These are phyloP conservation scores for Climacium dendroides DNA, from an alignment of 225 moss, liverwort and hornwort species.

Conservation along the genomic window DNA sequence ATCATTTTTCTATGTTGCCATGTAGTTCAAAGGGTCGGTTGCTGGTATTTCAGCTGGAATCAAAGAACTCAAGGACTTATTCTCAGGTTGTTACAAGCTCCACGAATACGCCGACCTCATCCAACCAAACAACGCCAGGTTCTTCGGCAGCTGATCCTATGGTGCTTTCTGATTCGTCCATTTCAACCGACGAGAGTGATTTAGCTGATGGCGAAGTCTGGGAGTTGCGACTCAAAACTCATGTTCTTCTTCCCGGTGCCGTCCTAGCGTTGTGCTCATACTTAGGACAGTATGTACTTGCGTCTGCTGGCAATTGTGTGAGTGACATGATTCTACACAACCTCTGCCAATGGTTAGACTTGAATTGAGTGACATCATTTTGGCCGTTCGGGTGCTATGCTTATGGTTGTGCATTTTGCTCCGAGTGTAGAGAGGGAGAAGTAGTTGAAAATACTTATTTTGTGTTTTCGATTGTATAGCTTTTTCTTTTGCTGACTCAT, in stretches of 20 bases:
- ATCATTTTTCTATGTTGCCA: not conserved
- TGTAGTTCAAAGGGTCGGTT: slow-evolving; percentile 79
- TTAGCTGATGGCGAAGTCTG: slow-evolving; percentile 51
- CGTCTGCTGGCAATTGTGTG: slow-evolving; percentile 78
- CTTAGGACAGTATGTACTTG: slow-evolving; percentile 82
- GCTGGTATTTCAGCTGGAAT: slow-evolving; percentile 71
- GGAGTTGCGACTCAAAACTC: slow-evolving; percentile 53
- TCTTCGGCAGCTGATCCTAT: slow-evolving; percentile 40
- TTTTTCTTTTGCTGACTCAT: not conserved
- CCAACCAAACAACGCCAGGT: slow-evolving; percentile 30
- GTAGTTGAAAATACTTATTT: not conserved
- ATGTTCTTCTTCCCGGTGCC: slow-evolving; percentile 54
- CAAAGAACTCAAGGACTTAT: slow-evolving; percentile 23
- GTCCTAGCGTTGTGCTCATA: slow-evolving; percentile 74
- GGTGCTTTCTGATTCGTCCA: slow-evolving; percentile 32
- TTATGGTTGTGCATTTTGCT: not conserved
- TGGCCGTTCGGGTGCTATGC: not conserved
- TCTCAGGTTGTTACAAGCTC: slow-evolving; percentile 21
- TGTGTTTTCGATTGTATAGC: not conserved
- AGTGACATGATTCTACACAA: slow-evolving; percentile 1
- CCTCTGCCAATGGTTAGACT: not conserved
- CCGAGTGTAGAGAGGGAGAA: not conserved
- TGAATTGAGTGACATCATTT: not conserved
- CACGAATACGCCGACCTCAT: slow-evolving; percentile 20
- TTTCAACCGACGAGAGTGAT: slow-evolving; percentile 48